Percentiles rank a stretch among this genome's conserved stretches.
phyloP scores from a whole-genome alignment of 345 rosid species.

The Corchorus capsularis region DNA sequence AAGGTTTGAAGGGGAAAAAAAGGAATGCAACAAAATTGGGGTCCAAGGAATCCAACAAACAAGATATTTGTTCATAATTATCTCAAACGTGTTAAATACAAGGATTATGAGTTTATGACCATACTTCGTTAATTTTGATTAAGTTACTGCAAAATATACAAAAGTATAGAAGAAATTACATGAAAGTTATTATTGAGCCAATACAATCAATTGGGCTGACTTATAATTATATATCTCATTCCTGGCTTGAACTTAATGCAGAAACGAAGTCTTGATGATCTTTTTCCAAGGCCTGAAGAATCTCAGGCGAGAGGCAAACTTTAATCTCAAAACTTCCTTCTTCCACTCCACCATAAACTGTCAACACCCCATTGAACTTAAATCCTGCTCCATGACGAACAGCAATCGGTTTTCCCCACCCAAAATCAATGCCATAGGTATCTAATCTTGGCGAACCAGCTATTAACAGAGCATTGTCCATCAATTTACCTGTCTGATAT shows the following conservation, averaged over 20 bases:
- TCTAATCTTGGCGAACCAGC: constrained; percentile 42
- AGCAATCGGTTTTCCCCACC: constrained; percentile 34
- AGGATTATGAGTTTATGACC: too few species aligned
- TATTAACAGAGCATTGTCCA: background rate
- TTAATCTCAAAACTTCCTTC: constrained; percentile 31
- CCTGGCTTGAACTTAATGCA: background rate
- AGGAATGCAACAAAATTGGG: too few species aligned
- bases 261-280: constrained; percentile 35
- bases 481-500: background rate
- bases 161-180: too few species aligned
- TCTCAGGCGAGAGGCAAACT: constrained; percentile 21
- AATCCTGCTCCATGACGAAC: background rate
- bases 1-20: background rate
- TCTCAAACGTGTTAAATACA: too few species aligned
- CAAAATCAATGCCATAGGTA: constrained; percentile 38
- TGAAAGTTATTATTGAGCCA: too few species aligned
- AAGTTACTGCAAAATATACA: too few species aligned
- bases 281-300: constrained; percentile 15
- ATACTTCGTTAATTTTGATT: too few species aligned
- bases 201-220: too few species aligned
- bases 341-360: constrained; percentile 19
- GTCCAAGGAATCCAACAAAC: too few species aligned
- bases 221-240: too few species aligned
- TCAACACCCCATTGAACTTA: constrained; percentile 24
- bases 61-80: too few species aligned